Percentiles rank a stretch among this genome's conserved stretches.
phyloP scores from a whole-genome alignment of 306 rosid species.

The Cicer judaicum region DNA sequence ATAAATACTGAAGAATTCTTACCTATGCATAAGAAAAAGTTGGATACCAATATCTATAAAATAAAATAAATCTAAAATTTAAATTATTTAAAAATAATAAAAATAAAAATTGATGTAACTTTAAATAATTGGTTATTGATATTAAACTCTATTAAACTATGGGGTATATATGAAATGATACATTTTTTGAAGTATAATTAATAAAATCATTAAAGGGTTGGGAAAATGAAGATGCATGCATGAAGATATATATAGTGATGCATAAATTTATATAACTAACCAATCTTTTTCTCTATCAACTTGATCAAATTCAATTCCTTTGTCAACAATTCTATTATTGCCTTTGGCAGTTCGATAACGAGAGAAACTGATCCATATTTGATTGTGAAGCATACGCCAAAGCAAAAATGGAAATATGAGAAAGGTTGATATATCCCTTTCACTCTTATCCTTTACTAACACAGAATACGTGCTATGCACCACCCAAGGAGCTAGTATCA shows the following conservation, averaged over 20 bases:
- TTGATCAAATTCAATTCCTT: slow-evolving; percentile 73
- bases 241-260: background rate
- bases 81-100: too few species aligned
- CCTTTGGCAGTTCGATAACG: slow-evolving; percentile 64
- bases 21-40: too few species aligned
- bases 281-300: slow-evolving; percentile 72
- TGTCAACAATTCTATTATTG: slow-evolving; percentile 55
- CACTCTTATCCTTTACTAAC: slow-evolving; percentile 41
- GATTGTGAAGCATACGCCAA: slow-evolving; percentile 60
- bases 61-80: too few species aligned
- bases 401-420: slow-evolving; percentile 46
- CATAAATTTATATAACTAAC: slow-evolving; percentile 18
- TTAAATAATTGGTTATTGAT: too few species aligned
- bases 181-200: too few species aligned
- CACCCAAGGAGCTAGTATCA: slow-evolving; percentile 46
- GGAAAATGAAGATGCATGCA: too few species aligned
- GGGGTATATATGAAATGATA: too few species aligned
- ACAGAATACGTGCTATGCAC: slow-evolving; percentile 32
- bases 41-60: too few species aligned
- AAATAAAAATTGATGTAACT: too few species aligned
- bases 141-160: too few species aligned
- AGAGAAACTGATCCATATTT: slow-evolving; percentile 67
- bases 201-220: too few species aligned
- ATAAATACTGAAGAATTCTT: too few species aligned
- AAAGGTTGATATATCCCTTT: slow-evolving; percentile 38